These are phyloP conservation scores for Claviceps monticola DNA, from an alignment of 2,329 filamentous ascomycete genomes.

Conservation along the genomic window DNA sequence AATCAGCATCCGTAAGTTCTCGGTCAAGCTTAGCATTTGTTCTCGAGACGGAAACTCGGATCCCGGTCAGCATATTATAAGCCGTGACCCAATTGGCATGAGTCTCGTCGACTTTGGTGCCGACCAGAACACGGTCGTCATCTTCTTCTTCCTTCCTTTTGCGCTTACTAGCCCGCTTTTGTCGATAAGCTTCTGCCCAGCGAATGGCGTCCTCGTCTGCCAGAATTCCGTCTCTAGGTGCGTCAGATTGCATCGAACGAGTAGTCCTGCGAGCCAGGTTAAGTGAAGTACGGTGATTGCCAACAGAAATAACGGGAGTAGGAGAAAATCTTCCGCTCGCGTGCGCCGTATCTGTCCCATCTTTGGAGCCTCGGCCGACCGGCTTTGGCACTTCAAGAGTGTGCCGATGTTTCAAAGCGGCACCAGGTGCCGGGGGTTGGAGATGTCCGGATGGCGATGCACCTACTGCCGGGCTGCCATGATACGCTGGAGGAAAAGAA, in stretches of 20 bases:
- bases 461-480: conserved; percentile 22
- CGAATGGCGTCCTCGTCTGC: conserved; percentile 82
- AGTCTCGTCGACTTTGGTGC: conserved; percentile 93
- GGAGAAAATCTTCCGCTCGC: conserved; percentile 75
- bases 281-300: conserved; percentile 65
- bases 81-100: conserved; percentile 96
- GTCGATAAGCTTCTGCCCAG: conserved; percentile 86
- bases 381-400: conserved; percentile 75
- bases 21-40: conserved; percentile 95
- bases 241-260: conserved; percentile 72
- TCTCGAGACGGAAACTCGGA: conserved; percentile 88
- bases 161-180: conserved; percentile 80
- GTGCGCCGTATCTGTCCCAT: conserved; percentile 52
- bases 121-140: conserved; percentile 86
- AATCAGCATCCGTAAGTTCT: conserved; percentile 79
- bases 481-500: conserved; percentile 49
- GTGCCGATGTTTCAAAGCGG: conserved; percentile 64
- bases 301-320: conserved; percentile 35
- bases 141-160: conserved; percentile 75
- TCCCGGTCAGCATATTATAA: conserved; percentile 99
- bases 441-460: conserved; percentile 35
- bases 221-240: conserved; percentile 66
- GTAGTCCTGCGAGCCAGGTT: conserved; percentile 70
- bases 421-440: conserved; percentile 29
- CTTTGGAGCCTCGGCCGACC: conserved; percentile 56